phyloP scores from a whole-genome alignment of 192 early-diverging fungal genomes.

The Umbelopsis sp. region DNA sequence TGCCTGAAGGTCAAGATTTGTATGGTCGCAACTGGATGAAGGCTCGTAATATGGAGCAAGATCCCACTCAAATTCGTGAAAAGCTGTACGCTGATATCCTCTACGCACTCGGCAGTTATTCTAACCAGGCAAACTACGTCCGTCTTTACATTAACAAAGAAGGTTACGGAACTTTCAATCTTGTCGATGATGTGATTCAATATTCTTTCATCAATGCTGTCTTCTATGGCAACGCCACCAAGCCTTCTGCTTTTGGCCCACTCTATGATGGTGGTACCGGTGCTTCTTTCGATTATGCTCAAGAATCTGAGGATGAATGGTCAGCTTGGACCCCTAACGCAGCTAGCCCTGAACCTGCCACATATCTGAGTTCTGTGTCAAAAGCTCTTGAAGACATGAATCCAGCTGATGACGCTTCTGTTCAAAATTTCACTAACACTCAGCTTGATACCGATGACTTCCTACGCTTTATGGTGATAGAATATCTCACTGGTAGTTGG shows the following conservation, averaged over 20 bases:
- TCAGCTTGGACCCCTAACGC: constrained; percentile 35
- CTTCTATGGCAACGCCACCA: constrained; percentile 39
- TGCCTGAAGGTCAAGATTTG: constrained; percentile 25
- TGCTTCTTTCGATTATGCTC: constrained; percentile 40
- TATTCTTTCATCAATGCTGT: constrained; percentile 48
- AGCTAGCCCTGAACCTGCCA: constrained; percentile 27
- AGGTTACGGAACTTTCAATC: constrained; percentile 50
- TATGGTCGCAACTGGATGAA: constrained; percentile 49
- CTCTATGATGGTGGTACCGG: constrained; percentile 54
- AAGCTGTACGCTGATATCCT: constrained; percentile 50
- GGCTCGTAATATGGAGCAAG: constrained; percentile 51
- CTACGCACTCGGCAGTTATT: constrained; percentile 46
- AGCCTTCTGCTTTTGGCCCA: constrained; percentile 33
- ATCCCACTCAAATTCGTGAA: constrained; percentile 56
- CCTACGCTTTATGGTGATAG: constrained; percentile 52
- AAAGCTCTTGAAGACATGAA: constrained; percentile 28
- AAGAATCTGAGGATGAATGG: constrained; percentile 31
- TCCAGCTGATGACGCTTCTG: constrained; percentile 34
- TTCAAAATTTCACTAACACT: constrained; percentile 28
- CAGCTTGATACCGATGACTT: constrained; percentile 43
- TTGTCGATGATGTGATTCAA: constrained; percentile 46
- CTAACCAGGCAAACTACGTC: constrained; percentile 49
- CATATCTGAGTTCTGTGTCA: constrained; percentile 35
- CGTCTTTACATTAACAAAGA: constrained; percentile 49
- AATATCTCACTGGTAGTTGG: constrained; percentile 52